Conservation (phyloP, 495 filamentous ascomycete genomes). For the Penicillium canescens region DNA sequence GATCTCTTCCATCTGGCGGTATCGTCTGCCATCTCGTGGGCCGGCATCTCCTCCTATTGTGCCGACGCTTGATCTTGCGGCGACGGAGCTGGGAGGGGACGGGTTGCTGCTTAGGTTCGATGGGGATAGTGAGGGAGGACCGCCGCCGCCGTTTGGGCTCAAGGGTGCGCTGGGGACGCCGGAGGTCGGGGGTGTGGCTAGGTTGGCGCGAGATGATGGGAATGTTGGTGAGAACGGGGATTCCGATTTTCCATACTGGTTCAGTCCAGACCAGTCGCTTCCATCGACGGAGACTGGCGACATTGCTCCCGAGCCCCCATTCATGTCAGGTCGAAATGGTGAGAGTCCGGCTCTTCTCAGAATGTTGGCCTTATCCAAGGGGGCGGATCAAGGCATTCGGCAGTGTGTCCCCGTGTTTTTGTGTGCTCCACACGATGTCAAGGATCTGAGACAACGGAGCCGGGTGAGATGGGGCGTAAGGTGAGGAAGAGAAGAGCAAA, state of each 20-base stretch:
- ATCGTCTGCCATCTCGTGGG: conserved; percentile 54
- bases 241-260: conserved; percentile 66
- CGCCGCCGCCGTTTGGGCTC: conserved; percentile 52
- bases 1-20: conserved; percentile 61
- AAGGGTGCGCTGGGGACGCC: conserved; percentile 57
- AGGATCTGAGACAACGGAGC: conserved; percentile 23
- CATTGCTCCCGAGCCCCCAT: conserved; percentile 65
- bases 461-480: conserved; percentile 3
- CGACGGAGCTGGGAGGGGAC: conserved; percentile 84
- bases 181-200: conserved; percentile 71
- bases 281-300: conserved; percentile 81
- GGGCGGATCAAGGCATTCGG: conserved; percentile 4
- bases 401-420: too few species aligned
- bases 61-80: conserved; percentile 71
- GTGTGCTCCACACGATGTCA: conserved; percentile 15
- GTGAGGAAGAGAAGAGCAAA: background rate
- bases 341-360: conserved; percentile 4
- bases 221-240: conserved; percentile 54
- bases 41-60: conserved; percentile 64
- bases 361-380: background rate
- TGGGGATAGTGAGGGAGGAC: conserved; percentile 12
- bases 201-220: conserved; percentile 56
- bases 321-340: conserved; percentile 45
- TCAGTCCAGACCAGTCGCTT: conserved; percentile 85
- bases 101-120: conserved; percentile 59